A percentile compares a stretch with the other conserved stretches of the same genome.
phyloP scores from a whole-genome alignment of 768 basidiomycete genomes.

The Lyophyllum shimeji region DNA sequence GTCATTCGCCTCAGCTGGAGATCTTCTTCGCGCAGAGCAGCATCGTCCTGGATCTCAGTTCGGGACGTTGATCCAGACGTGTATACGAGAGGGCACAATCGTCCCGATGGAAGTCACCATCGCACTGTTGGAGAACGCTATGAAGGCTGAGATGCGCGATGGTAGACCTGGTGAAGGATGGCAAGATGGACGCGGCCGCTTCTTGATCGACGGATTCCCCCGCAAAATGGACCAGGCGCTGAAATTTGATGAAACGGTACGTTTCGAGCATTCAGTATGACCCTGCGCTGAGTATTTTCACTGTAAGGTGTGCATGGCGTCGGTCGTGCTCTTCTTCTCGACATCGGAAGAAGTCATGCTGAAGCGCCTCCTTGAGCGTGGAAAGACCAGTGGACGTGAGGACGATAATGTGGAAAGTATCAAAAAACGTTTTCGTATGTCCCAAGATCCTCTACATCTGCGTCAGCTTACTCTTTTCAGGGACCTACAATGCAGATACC shows the following conservation, averaged over 20 bases:
- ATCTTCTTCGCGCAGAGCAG: conserved; percentile 94
- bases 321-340: conserved; percentile 80
- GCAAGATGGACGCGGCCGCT: conserved; percentile 73
- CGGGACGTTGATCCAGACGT: conserved; percentile 81
- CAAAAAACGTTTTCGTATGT: conserved; percentile 92
- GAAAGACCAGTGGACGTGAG: conserved; percentile 91
- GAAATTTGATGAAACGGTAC: conserved; percentile 84
- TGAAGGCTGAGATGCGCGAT: conserved; percentile 59
- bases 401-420: conserved; percentile 96
- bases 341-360: conserved; percentile 90
- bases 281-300: conserved; percentile 2
- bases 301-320: conserved; percentile 74
- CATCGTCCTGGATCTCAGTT: conserved; percentile 79
- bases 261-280: conserved; percentile 19
- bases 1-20: conserved; percentile 67
- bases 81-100: conserved; percentile 89
- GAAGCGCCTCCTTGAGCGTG: conserved; percentile 80
- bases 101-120: conserved; percentile 98
- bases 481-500: conserved; percentile 81
- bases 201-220: conserved; percentile 97
- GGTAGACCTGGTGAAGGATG: conserved; percentile 51
- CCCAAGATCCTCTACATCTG: neutral
- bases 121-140: conserved; percentile 92
- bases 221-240: conserved; percentile 98
- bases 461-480: conserved; percentile 31